Evolutionary conservation across 192 early-diverging fungal genomes (phyloP).

Genomic region (Linnemannia hyalina): DNA sequence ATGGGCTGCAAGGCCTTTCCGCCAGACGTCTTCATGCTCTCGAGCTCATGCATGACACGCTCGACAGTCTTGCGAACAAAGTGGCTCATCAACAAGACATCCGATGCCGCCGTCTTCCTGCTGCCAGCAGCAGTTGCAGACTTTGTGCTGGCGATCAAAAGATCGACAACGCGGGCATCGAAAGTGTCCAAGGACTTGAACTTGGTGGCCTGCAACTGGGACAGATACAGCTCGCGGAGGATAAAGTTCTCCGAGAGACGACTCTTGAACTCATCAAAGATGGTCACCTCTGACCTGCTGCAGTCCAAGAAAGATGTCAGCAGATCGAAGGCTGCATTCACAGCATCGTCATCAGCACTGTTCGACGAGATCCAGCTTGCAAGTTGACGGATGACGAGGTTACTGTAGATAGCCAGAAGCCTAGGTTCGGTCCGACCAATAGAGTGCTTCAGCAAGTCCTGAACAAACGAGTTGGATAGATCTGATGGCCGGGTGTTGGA

Average conservation of each 20-base stretch:
- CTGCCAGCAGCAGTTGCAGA: not conserved
- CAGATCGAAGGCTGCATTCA: constrained; percentile 26
- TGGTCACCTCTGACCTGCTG: constrained; percentile 6
- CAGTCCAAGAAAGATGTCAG: constrained; percentile 20
- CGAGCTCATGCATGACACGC: constrained; percentile 29
- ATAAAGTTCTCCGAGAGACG: constrained; percentile 29
- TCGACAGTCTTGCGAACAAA: constrained; percentile 47
- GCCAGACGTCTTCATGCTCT: constrained; percentile 27
- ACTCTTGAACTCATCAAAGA: constrained; percentile 30
- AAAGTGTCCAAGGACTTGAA: constrained; percentile 12
- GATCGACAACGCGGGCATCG: constrained; percentile 20
- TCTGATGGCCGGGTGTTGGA: constrained; percentile 17
- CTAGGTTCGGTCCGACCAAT: constrained; percentile 4
- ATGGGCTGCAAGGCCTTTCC: constrained; percentile 15
- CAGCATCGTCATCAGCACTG: not conserved
- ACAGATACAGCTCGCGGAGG: constrained; percentile 39
- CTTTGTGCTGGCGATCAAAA: constrained; percentile 34
- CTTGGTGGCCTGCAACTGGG: not conserved
- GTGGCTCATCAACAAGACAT: not conserved
- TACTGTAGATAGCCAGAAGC: constrained; percentile 10
- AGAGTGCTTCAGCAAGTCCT: constrained; percentile 12
- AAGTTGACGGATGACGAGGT: constrained; percentile 30
- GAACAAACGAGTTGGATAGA: constrained; percentile 13
- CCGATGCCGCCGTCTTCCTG: not conserved
- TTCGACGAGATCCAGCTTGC: constrained; percentile 17